phyloP scores from a whole-genome alignment of 2,329 filamentous ascomycete species.

The Aspergillus sp. region DNA sequence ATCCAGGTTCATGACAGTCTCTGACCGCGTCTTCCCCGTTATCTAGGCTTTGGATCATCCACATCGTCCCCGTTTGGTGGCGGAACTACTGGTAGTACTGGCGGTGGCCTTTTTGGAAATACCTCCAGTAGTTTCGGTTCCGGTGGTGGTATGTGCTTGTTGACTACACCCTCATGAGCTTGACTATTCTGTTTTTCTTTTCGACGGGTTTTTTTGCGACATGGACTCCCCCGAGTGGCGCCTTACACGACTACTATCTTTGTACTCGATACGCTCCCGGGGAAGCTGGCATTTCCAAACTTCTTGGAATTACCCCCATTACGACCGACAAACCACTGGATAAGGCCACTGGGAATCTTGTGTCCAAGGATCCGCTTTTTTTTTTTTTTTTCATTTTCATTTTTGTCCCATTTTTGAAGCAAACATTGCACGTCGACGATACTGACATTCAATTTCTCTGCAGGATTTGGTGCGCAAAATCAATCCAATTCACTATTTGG shows the following conservation, averaged over 20 bases:
- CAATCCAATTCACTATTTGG: constrained; percentile 32
- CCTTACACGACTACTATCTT: background rate
- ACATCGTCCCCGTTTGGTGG: constrained; percentile 32
- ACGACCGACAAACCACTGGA: background rate
- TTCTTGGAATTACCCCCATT: too few species aligned
- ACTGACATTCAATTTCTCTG: constrained; percentile 13
- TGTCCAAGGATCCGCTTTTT: constrained; percentile 4
- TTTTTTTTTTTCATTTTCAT: constrained; percentile 3
- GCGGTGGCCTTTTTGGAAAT: constrained; percentile 31
- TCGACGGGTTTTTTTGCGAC: background rate
- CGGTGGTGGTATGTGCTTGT: constrained; percentile 38
- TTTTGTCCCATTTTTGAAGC: background rate
- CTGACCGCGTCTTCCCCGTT: constrained; percentile 32
- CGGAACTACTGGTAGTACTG: constrained; percentile 22
- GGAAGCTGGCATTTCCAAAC: too few species aligned
- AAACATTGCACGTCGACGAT: constrained; percentile 1
- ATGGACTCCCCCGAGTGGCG: background rate
- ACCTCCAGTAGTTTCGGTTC: constrained; percentile 35
- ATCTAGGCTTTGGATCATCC: constrained; percentile 35
- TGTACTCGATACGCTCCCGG: too few species aligned
- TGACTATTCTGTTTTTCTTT: constrained; percentile 16
- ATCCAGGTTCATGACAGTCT: constrained; percentile 28
- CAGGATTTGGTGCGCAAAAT: constrained; percentile 33
- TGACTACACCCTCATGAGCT: constrained; percentile 16
- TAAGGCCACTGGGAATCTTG: constrained; percentile 3